Conservation (phyloP, 2,329 filamentous ascomycete genomes). For the Fusarium burgessii region DNA sequence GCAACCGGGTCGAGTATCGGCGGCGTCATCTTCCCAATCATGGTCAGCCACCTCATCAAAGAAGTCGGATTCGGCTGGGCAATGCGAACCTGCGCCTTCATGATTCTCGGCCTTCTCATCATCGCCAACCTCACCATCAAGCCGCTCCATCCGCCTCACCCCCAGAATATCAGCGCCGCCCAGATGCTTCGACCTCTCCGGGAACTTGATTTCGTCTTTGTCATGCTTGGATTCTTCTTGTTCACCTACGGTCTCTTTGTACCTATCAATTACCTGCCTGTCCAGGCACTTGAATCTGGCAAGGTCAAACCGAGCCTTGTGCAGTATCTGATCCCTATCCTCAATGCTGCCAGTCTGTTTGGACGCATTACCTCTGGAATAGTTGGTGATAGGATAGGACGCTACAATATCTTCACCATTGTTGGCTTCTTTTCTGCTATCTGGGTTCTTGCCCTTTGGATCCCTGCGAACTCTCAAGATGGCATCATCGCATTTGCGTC, state of each 20-base stretch:
- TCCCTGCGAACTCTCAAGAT: conserved; percentile 47
- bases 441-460: conserved; percentile 58
- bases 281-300: conserved; percentile 48
- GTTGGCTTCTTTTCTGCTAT: conserved; percentile 58
- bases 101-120: conserved; percentile 51
- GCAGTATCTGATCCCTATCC: conserved; percentile 54
- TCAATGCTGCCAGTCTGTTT: conserved; percentile 55
- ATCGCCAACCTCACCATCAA: conserved; percentile 50
- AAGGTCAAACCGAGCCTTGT: conserved; percentile 46
- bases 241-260: conserved; percentile 54
- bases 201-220: conserved; percentile 50
- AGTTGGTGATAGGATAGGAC: conserved; percentile 53
- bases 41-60: conserved; percentile 52
- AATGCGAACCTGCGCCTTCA: conserved; percentile 54
- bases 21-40: conserved; percentile 57
- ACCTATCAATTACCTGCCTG: conserved; percentile 53
- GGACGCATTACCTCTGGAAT: conserved; percentile 52
- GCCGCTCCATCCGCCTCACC: conserved; percentile 38
- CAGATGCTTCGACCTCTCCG: conserved; percentile 50
- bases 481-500: conserved; percentile 55
- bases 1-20: conserved; percentile 54
- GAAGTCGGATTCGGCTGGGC: conserved; percentile 55
- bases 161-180: conserved; percentile 46
- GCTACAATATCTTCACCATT: conserved; percentile 58
- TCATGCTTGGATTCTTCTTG: conserved; percentile 50